Evolutionary conservation across 2,329 filamentous ascomycete genomes (phyloP).

Genomic region (Xylaria digitata): DNA sequence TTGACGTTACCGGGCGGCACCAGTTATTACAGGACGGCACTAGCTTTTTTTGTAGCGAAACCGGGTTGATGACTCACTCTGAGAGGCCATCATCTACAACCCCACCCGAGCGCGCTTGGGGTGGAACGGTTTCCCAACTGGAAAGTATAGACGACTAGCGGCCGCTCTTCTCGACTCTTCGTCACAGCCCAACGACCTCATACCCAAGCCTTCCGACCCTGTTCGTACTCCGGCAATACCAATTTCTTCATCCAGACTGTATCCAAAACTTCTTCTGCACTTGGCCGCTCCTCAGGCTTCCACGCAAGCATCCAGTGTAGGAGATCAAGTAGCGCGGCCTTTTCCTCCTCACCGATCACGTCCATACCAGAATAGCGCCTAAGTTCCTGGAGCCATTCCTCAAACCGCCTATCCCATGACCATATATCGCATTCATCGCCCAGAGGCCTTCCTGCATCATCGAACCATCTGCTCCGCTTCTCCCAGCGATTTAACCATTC

Average conservation of each 20-base stretch:
- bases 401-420: constrained; percentile 5
- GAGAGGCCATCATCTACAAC: too few relatives aligned
- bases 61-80: too few relatives aligned
- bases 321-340: constrained; percentile 10
- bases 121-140: not conserved
- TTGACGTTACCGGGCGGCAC: too few relatives aligned
- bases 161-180: not conserved
- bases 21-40: too few relatives aligned
- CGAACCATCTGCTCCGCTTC: constrained; percentile 16
- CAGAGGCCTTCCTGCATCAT: constrained; percentile 10
- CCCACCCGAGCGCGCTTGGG: too few relatives aligned
- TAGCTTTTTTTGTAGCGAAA: too few relatives aligned
- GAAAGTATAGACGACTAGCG: not conserved
- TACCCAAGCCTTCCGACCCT: constrained; percentile 1
- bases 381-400: not conserved
- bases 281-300: constrained; percentile 17
- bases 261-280: constrained; percentile 6
- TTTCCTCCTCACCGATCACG: constrained; percentile 12
- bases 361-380: constrained; percentile 5
- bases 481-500: constrained; percentile 12
- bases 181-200: constrained; percentile 2
- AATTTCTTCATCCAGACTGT: constrained; percentile 26
- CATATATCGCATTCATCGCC: not conserved
- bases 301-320: constrained; percentile 18
- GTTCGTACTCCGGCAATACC: constrained; percentile 17